Conservation (phyloP, 805 yeast species). For the Ogataea saltuana region DNA sequence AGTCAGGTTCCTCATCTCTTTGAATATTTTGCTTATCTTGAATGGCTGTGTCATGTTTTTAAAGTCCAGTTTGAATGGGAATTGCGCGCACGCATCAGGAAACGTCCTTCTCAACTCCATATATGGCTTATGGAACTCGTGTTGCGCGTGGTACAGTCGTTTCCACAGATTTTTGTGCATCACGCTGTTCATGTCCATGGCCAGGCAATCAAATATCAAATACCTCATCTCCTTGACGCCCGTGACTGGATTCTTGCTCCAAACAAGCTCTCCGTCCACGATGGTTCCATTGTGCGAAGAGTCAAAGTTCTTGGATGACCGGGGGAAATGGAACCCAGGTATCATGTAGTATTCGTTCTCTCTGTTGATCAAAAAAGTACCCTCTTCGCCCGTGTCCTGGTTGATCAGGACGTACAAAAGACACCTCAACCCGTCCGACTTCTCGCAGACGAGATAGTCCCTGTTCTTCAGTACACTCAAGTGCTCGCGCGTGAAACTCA, state of each 20-base stretch:
- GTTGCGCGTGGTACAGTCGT: conserved; percentile 83
- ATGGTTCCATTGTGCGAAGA: conserved; percentile 83
- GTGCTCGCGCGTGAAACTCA: conserved; percentile 80
- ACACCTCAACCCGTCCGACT: conserved; percentile 90
- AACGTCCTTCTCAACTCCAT: conserved; percentile 62
- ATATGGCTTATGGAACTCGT: conserved; percentile 80
- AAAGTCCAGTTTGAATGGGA: conserved; percentile 84
- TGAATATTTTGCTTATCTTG: conserved; percentile 72
- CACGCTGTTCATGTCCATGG: conserved; percentile 73
- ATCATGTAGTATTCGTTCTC: conserved; percentile 83
- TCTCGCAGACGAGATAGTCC: conserved; percentile 94
- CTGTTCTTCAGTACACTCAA: conserved; percentile 61
- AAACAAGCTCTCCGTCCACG: conserved; percentile 91
- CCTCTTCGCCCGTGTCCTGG: conserved; percentile 76
- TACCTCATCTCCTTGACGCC: conserved; percentile 69
- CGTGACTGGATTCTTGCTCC: conserved; percentile 56
- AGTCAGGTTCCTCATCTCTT: conserved; percentile 67
- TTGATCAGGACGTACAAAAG: conserved; percentile 63
- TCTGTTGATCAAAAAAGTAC: conserved; percentile 84
- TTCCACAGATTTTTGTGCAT: conserved; percentile 73
- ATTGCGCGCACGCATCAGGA: conserved; percentile 72
- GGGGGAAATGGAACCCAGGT: conserved; percentile 84
- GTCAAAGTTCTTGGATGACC: conserved; percentile 43
- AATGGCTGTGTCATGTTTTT: conserved; percentile 87
- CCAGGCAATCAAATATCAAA: conserved; percentile 88